phyloP scores from a whole-genome alignment of 371 early-diverging fungal species.

The Zopfochytrium polystomum region DNA sequence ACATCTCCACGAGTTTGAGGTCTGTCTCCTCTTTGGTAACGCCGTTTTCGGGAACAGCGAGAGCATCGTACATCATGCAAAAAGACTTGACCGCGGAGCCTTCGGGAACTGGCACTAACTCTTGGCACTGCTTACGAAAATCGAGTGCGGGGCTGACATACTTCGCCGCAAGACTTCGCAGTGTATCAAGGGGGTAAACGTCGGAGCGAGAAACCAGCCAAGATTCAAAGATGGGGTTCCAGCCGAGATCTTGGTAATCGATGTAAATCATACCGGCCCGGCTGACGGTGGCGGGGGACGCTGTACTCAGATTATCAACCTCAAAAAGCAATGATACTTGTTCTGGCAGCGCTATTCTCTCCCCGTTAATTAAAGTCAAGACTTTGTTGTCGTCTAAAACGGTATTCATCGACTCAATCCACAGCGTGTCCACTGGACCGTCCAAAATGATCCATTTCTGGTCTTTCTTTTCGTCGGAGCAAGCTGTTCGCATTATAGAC shows the following conservation, averaged over 20 bases:
- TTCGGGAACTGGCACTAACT: slow-evolving; percentile 51
- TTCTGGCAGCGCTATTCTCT: slow-evolving; percentile 55
- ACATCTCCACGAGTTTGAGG: slow-evolving; percentile 49
- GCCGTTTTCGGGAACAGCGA: slow-evolving; percentile 48
- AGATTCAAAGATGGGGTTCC: slow-evolving; percentile 49
- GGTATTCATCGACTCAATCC: slow-evolving; percentile 65
- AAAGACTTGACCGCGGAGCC: slow-evolving; percentile 42
- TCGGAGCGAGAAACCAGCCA: slow-evolving; percentile 44
- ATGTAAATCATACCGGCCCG: slow-evolving; percentile 59
- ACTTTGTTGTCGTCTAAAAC: slow-evolving; percentile 62
- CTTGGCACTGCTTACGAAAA: slow-evolving; percentile 47
- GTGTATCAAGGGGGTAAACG: slow-evolving; percentile 34
- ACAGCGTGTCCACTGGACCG: slow-evolving; percentile 58
- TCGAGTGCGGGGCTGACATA: slow-evolving; percentile 45
- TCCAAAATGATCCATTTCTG: slow-evolving; percentile 61
- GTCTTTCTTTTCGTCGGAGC: slow-evolving; percentile 51
- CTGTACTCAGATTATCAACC: slow-evolving; percentile 48
- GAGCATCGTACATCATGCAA: slow-evolving; percentile 46
- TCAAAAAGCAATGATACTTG: slow-evolving; percentile 60
- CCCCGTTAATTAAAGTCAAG: slow-evolving; percentile 57
- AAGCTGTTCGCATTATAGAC: slow-evolving; percentile 47
- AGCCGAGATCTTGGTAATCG: slow-evolving; percentile 51
- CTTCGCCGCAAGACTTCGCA: slow-evolving; percentile 49
- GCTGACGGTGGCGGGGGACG: slow-evolving; percentile 62
- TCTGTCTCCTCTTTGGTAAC: slow-evolving; percentile 42